phyloP scores from a whole-genome alignment of 768 basidiomycete species.

The Clavaria fumosa region DNA sequence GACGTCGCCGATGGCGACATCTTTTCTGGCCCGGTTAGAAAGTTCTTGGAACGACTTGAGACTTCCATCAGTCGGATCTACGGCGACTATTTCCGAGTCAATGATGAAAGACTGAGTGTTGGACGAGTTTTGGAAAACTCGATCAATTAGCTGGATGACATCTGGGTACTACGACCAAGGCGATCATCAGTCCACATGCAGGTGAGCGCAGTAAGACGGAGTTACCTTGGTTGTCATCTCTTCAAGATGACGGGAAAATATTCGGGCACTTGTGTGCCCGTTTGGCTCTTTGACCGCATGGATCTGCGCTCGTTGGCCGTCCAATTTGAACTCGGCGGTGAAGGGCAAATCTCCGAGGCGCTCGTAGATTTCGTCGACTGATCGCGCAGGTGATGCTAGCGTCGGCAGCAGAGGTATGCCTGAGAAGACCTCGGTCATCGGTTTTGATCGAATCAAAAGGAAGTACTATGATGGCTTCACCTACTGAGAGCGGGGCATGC shows the following conservation, averaged over 20 bases:
- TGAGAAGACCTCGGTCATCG: conserved; percentile 30
- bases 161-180: conserved; percentile 65
- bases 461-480: no score
- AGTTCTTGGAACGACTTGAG: conserved; percentile 78
- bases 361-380: conserved; percentile 70
- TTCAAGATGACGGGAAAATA: conserved; percentile 84
- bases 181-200: no score
- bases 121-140: conserved; percentile 29
- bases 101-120: conserved; percentile 51
- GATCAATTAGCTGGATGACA: conserved; percentile 40
- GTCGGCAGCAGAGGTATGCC: conserved; percentile 79
- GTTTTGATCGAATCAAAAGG: no score
- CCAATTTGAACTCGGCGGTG: conserved; percentile 83
- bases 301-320: conserved; percentile 78
- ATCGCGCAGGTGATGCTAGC: conserved; percentile 75
- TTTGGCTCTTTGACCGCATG: conserved; percentile 30
- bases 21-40: conserved; percentile 71
- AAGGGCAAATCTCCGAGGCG: conserved; percentile 52
- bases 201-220: no score
- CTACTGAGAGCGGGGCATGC: no score
- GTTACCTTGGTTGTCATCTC: conserved; percentile 80
- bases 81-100: conserved; percentile 80
- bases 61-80: conserved; percentile 45
- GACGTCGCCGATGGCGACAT: conserved; percentile 60
- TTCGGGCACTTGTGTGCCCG: conserved; percentile 28